A percentile compares a stretch with the other conserved stretches of the same genome.
Evolutionary conservation across 768 basidiomycete species (phyloP).

Genomic region (Tylopilus intermedius): DNA sequence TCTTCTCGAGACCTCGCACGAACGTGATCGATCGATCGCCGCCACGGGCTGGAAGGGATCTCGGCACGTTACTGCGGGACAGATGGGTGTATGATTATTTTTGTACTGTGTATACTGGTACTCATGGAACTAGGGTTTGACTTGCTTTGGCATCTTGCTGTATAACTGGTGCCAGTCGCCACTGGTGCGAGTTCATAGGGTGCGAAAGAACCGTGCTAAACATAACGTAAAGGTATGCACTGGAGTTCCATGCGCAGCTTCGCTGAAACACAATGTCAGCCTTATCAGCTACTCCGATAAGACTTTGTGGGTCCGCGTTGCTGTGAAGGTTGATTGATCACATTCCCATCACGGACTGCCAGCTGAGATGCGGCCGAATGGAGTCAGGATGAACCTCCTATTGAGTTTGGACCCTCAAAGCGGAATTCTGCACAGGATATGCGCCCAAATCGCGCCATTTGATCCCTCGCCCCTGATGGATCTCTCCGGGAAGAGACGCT

Average conservation of each 20-base stretch:
- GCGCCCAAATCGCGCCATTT: background rate
- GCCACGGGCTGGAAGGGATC: background rate
- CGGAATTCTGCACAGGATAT: constrained; percentile 10
- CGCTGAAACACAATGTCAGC: constrained; percentile 6
- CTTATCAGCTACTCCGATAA: constrained; percentile 7
- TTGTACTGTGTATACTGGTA: background rate
- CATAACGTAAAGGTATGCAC: background rate
- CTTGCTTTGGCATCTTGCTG: constrained; percentile 11
- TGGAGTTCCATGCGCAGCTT: background rate
- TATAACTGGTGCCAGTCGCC: background rate
- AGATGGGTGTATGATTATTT: background rate
- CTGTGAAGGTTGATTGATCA: constrained; percentile 7
- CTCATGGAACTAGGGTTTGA: too few relatives aligned
- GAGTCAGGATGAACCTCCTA: background rate
- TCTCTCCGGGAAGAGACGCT: constrained; percentile 16
- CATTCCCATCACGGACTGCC: background rate
- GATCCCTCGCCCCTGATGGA: constrained; percentile 12
- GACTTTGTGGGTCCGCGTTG: constrained; percentile 20
- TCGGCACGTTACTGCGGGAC: background rate
- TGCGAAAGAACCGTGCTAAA: background rate
- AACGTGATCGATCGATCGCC: background rate
- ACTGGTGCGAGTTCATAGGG: background rate
- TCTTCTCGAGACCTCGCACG: background rate
- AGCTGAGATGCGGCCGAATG: constrained; percentile 1
- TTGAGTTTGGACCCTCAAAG: constrained; percentile 1